Evolutionary conservation across 2,329 filamentous ascomycete genomes (phyloP), one percentile per base, ranked within the genome.

Genomic region (Diaporthe sp.): DNA sequence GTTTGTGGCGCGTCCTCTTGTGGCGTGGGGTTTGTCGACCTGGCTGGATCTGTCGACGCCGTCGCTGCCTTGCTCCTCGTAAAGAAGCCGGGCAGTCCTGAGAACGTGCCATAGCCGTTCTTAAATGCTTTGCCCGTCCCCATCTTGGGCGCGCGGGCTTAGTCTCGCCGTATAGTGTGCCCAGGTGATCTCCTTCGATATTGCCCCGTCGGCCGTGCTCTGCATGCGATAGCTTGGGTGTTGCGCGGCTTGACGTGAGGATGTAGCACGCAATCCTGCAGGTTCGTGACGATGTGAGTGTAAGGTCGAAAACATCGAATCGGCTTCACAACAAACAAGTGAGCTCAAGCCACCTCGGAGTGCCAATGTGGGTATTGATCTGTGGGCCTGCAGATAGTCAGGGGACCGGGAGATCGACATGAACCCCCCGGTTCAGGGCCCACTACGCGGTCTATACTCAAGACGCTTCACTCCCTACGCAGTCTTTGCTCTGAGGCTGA

Each of bases 231-330:
- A 42, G 70, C 42, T 44, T 19, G n/a, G 6, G 22, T 42, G 22
- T 62, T 39, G 42, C 42, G 58, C 68, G 19, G 34, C 51, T 37
- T 53, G 39, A 51, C 57, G 70, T 61, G 44, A 61, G 42, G 25
- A 12, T 9, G 12, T 37, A 75, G 75, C 75, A 76, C 75, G 75
- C 75, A 76, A 76, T 76, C 31, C 42, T 72, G 59, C 68, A 72
- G 34, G 22, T 46, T 72, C 73, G 74, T 76, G 59, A 70, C 75
- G 75, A 74, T 51, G 71, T 37, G 34, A 42, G 22, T 51, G 53
- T 39, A 37, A 34, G 57, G 46, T 42, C 57, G n/a, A 25, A 53
- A 62, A 61, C 34, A 17, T 15, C 37, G 31, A 39, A 34, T n/a
- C 19, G 68, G 22, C 68, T 31, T 71, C 53, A 59, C 57, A 28